A percentile compares a stretch with the other conserved stretches of the same genome.
Conservation (phyloP, 176 grass and related monocot species). For the Phoenix dactylifera region DNA sequence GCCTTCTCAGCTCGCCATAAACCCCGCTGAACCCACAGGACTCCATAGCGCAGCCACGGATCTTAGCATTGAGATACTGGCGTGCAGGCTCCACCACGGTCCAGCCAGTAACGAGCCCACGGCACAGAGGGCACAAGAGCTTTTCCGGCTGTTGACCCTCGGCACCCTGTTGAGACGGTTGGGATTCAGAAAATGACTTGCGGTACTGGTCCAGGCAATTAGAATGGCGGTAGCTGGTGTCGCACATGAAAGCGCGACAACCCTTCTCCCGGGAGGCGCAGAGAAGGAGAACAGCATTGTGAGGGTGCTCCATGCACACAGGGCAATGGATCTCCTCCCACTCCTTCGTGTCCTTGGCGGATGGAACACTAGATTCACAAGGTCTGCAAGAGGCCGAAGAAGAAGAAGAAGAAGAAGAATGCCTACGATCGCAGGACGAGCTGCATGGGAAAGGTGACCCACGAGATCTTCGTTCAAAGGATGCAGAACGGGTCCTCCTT, state of each 20-base stretch:
- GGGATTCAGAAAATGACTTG: conserved; percentile 45
- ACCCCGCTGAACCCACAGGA: conserved; percentile 52
- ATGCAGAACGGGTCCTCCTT: conserved; percentile 36
- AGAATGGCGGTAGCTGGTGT: conserved; percentile 63
- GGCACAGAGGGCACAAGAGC: conserved; percentile 51
- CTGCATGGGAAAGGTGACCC: conserved; percentile 27
- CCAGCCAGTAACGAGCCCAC: conserved; percentile 53
- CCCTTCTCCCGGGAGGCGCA: conserved; percentile 70
- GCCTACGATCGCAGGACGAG: background rate
- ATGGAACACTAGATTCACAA: background rate
- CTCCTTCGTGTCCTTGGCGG: conserved; percentile 31
- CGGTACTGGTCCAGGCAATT: conserved; percentile 75
- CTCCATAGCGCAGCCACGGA: conserved; percentile 57
- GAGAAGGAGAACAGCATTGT: conserved; percentile 67
- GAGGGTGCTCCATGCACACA: conserved; percentile 96
- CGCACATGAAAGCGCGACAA: conserved; percentile 73
- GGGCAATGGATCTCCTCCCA: conserved; percentile 73
- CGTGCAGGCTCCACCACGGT: conserved; percentile 49
- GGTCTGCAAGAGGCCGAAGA: conserved; percentile 16
- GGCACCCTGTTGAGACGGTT: conserved; percentile 4
- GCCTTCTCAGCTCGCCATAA: conserved; percentile 62
- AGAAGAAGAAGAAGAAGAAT: conserved; percentile 7
- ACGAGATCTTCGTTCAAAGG: conserved; percentile 21
- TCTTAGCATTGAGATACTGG: conserved; percentile 53
- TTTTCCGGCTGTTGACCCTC: conserved; percentile 26